Evolutionary conservation across 257 asterid genomes (phyloP), one percentile per base, ranked within the genome.

Genomic region (Capsicum pubescens): DNA sequence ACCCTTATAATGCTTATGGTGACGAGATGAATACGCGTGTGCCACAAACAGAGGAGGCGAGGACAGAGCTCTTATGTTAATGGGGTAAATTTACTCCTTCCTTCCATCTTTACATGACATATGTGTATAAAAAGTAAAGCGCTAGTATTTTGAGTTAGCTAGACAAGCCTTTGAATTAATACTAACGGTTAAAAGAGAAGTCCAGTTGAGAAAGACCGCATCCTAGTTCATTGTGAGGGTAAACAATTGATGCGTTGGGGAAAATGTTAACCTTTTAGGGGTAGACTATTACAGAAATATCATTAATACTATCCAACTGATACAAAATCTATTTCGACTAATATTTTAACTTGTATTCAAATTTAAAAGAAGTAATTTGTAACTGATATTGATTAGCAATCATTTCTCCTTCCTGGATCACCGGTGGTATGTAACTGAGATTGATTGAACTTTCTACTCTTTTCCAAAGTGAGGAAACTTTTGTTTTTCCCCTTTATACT

Each of bases 1-100:
- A 96, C 81, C 99, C 99, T 44, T 96, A 96, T 83, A 96, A 96
- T 88, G 98, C 98, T 86, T 98, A 96, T 90, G 99, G 99, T 79
- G 99, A 96, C 86, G 99, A 94, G 94, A 96, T 96, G 98, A 96
- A 94, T 88, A 92, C 93, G 98, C 98, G 94, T 88, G 99, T 94
- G 79, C 99, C 99, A 80, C 98, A 96, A 89, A 96, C 98, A 42
- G 98, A 92, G 87, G 98, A 96, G 91, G 98, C 98, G 17, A 97
- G 99, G 15, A 91, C 97, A 5, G 98, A 96, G 98, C 99, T 86
- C 88, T 95, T 87, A 83, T 90, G 94, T 88, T 96, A 78, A 96
- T 96, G 99, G 99, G 92, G 98, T 93, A 92, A 83, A 84, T 70
- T 81, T 26, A 79, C 66, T 83, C 63, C 58, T 79, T 26, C 32